phyloP scores from a whole-genome alignment of 768 basidiomycete species.

The Psilocybe sp. region DNA sequence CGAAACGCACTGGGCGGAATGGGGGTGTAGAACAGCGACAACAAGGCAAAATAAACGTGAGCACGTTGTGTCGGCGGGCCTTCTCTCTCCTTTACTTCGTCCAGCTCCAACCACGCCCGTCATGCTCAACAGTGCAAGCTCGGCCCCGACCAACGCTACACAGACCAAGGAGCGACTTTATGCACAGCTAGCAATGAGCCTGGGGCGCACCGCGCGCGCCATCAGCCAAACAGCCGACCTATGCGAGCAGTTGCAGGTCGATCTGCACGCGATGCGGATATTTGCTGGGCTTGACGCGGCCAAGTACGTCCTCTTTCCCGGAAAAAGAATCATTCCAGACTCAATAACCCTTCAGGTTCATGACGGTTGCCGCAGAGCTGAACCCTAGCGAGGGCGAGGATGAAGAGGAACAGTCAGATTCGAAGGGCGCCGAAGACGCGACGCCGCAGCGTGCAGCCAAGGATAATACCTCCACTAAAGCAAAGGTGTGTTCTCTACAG shows the following conservation, averaged over 20 bases:
- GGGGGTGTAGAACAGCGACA: no score
- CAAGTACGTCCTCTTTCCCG: conserved; percentile 51
- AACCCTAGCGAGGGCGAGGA: conserved; percentile 25
- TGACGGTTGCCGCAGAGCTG: conserved; percentile 39
- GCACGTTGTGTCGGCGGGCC: no score
- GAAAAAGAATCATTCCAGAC: not conserved
- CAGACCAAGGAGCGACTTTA: conserved; percentile 83
- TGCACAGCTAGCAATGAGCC: conserved; percentile 65
- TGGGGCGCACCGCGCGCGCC: conserved; percentile 65
- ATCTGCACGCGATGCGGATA: conserved; percentile 75
- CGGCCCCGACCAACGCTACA: conserved; percentile 56
- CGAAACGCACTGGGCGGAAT: no score
- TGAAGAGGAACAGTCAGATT: not conserved
- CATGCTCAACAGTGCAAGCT: conserved; percentile 18
- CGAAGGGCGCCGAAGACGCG: not conserved
- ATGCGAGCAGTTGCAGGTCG: conserved; percentile 72
- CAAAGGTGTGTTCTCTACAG: no score
- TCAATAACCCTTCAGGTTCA: conserved; percentile 27
- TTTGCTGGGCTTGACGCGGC: conserved; percentile 80
- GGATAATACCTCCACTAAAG: no score
- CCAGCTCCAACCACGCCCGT: no score
- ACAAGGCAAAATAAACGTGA: no score
- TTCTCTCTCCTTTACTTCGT: no score
- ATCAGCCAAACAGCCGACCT: conserved; percentile 73
- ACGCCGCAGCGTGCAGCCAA: no score